These are phyloP conservation scores for Fomitopsis pulvina DNA, from an alignment of 768 basidiomycete species.

Conservation along the genomic window DNA sequence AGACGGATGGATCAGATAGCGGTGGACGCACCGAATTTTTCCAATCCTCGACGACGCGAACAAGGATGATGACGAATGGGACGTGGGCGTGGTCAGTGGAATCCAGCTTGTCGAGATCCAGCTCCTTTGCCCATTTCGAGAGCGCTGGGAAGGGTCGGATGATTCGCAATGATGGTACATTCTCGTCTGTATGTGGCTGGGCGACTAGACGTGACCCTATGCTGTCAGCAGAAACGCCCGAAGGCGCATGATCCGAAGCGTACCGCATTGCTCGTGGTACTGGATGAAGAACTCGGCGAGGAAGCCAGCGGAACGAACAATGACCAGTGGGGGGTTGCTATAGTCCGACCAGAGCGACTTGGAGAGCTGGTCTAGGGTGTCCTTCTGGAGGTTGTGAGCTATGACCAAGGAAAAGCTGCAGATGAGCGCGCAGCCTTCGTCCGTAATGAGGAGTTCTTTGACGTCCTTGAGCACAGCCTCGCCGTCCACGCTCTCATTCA, in stretches of 20 bases:
- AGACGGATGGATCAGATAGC: not conserved
- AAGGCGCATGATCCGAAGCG: slow-evolving; percentile 35
- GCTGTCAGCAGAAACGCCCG: slow-evolving; percentile 84
- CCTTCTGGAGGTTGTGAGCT: slow-evolving; percentile 68
- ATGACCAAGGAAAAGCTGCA: slow-evolving; percentile 58
- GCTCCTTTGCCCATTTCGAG: slow-evolving; percentile 57
- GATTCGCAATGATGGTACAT: slow-evolving; percentile 68
- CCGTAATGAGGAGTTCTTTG: slow-evolving; percentile 11
- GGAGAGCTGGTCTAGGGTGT: slow-evolving; percentile 51
- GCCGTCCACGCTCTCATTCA: slow-evolving; percentile 85
- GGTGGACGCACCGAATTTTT: slow-evolving; percentile 46
- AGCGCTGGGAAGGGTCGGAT: slow-evolving; percentile 86
- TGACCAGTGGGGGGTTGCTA: slow-evolving; percentile 61
- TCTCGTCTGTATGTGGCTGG: slow-evolving; percentile 41
- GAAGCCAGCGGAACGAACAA: slow-evolving; percentile 84
- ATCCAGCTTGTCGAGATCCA: slow-evolving; percentile 79
- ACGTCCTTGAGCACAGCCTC: slow-evolving; percentile 47
- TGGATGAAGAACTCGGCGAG: slow-evolving; percentile 86
- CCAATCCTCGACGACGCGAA: slow-evolving; percentile 80
- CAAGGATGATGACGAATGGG: slow-evolving; percentile 85
- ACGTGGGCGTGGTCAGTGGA: slow-evolving; percentile 86
- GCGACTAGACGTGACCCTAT: slow-evolving; percentile 7
- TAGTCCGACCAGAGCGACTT: slow-evolving; percentile 59
- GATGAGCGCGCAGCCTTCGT: slow-evolving; percentile 17
- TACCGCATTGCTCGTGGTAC: slow-evolving; percentile 81